Evolutionary conservation across 257 asterid genomes (phyloP).

Genomic region (Parsonsia alboflavescens): DNA sequence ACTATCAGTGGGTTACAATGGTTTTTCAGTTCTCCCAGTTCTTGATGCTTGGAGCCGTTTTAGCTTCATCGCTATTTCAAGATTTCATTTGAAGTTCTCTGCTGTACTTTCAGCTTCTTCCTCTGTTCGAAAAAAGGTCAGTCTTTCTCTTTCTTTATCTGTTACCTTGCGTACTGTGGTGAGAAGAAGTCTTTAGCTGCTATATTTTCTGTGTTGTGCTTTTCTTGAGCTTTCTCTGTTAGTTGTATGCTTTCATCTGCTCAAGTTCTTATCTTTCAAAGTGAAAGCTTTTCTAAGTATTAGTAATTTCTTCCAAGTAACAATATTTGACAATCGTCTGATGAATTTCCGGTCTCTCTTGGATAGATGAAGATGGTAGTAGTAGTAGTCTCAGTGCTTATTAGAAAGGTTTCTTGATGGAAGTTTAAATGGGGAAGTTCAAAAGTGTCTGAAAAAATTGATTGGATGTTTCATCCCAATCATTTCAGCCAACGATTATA

Average conservation of each 20-base stretch:
- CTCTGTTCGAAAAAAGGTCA: slow-evolving; percentile 23
- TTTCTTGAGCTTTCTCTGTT: slow-evolving; percentile 1
- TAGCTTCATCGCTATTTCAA: slow-evolving; percentile 15
- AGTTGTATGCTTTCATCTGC: not conserved
- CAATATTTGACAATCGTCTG: slow-evolving; percentile 5
- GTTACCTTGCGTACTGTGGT: not conserved
- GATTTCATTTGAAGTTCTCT: slow-evolving; percentile 21
- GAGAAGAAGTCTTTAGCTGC: not conserved
- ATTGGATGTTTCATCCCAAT: not conserved
- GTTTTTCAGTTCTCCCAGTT: slow-evolving; percentile 20
- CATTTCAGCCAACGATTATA: not conserved
- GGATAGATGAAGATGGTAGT: not conserved
- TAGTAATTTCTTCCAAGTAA: not conserved
- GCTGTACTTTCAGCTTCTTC: slow-evolving; percentile 18
- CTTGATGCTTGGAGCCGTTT: slow-evolving; percentile 15
- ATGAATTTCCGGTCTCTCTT: not conserved
- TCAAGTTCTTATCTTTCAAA: not conserved
- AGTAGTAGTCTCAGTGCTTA: not conserved
- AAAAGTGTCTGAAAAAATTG: not conserved
- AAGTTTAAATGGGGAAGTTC: not conserved
- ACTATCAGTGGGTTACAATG: slow-evolving; percentile 16
- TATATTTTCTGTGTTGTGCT: slow-evolving; percentile 9
- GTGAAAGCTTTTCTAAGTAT: not conserved
- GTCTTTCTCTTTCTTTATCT: slow-evolving; percentile 15
- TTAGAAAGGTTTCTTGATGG: not conserved